Evolutionary conservation across 371 early-diverging fungal genomes (phyloP).

Genomic region (Funneliformis caledonium): DNA sequence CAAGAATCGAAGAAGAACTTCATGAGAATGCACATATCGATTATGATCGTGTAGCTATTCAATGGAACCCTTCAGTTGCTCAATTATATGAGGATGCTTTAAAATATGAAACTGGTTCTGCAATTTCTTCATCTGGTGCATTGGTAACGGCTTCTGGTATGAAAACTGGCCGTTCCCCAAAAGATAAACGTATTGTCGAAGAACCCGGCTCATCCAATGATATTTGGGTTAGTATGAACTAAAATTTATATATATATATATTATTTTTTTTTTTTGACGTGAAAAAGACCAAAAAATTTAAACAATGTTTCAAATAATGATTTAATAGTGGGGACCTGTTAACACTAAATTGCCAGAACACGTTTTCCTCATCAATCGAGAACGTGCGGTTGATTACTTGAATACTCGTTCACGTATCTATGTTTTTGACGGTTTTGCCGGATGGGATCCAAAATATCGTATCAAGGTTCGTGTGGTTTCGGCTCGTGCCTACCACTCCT

Average conservation of each 20-base stretch:
- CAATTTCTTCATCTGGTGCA: conserved; percentile 89
- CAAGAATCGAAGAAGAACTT: conserved; percentile 37
- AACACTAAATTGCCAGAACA: conserved; percentile 89
- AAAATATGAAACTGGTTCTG: conserved; percentile 84
- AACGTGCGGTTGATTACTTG: conserved; percentile 94
- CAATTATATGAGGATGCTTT: conserved; percentile 95
- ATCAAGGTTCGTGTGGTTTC: conserved; percentile 95
- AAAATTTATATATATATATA: not conserved
- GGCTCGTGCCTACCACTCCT: conserved; percentile 93
- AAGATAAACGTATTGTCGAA: conserved; percentile 97
- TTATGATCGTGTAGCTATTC: conserved; percentile 59
- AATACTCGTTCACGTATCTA: conserved; percentile 93
- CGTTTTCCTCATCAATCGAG: conserved; percentile 93
- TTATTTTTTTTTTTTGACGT: conserved; percentile 13
- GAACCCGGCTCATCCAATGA: conserved; percentile 79
- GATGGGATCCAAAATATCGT: conserved; percentile 96
- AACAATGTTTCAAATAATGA: not conserved
- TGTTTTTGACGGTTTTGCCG: conserved; percentile 94
- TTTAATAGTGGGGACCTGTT: conserved; percentile 89
- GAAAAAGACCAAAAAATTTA: not conserved
- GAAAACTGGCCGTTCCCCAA: conserved; percentile 89
- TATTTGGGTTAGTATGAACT: conserved; percentile 69
- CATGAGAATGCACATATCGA: conserved; percentile 47
- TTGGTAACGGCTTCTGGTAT: conserved; percentile 88
- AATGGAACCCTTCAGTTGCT: conserved; percentile 76